phyloP scores from a whole-genome alignment of 768 basidiomycete species.

The Pholiota molesta region DNA sequence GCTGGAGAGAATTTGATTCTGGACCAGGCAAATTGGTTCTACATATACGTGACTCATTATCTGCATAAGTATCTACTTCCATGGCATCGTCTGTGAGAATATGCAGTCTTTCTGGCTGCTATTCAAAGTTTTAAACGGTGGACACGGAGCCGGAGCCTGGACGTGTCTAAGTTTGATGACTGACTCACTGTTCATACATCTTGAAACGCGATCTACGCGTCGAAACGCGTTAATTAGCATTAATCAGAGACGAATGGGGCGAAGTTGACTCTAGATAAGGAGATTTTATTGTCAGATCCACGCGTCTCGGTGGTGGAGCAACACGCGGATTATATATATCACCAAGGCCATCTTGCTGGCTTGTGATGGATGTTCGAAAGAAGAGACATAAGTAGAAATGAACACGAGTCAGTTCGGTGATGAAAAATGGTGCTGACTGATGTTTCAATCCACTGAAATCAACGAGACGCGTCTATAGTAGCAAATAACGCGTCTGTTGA shows the following conservation, averaged over 20 bases:
- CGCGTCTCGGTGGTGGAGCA: background rate
- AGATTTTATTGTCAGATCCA: background rate
- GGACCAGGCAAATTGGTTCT: no score
- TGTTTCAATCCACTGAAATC: background rate
- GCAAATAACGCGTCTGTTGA: constrained; percentile 29
- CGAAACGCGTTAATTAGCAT: background rate
- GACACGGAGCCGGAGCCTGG: no score
- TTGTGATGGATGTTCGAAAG: background rate
- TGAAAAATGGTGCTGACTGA: constrained; percentile 1
- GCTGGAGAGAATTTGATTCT: no score
- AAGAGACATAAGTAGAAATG: background rate
- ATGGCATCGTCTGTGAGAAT: no score
- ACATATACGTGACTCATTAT: no score
- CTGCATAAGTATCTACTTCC: no score
- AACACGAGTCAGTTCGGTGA: constrained; percentile 2
- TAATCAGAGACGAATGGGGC: background rate
- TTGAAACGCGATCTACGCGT: background rate
- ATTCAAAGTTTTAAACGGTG: no score
- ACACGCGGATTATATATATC: no score
- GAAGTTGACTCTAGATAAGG: background rate
- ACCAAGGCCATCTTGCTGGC: background rate
- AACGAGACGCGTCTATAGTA: constrained; percentile 25
- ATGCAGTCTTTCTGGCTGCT: no score
- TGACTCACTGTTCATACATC: background rate
- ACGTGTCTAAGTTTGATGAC: background rate